These are phyloP conservation scores for Whalleya microplaca DNA, from an alignment of 2,329 filamentous ascomycete genomes.

Conservation along the genomic window DNA sequence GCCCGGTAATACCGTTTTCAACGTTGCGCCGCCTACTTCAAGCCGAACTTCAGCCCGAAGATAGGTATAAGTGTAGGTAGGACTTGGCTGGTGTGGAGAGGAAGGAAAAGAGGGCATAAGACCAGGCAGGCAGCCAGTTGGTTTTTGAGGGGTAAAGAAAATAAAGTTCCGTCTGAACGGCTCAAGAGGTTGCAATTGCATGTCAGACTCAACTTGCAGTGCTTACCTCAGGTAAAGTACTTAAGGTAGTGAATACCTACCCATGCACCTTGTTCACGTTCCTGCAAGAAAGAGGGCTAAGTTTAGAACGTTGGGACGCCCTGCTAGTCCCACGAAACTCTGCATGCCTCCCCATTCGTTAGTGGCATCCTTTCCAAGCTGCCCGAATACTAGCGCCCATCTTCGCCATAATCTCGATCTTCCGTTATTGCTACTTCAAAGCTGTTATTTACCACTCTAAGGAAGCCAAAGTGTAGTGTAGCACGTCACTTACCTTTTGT, in stretches of 20 bases:
- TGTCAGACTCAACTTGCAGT: slow-evolving; percentile 4
- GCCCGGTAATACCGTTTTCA: no score
- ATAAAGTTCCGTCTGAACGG: slow-evolving; percentile 13
- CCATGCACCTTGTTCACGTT: slow-evolving; percentile 23
- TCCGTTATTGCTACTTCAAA: not conserved
- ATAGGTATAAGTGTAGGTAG: no score
- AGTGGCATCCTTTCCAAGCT: slow-evolving; percentile 7
- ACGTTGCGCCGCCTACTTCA: no score
- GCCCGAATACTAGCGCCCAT: slow-evolving; percentile 3
- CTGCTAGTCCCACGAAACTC: not conserved
- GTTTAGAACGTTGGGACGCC: slow-evolving; percentile 16
- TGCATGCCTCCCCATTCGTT: not conserved
- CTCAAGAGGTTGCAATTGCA: slow-evolving; percentile 5
- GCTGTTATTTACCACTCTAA: not conserved
- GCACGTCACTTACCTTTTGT: not conserved
- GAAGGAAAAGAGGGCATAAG: no score
- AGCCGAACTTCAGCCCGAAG: no score
- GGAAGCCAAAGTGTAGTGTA: not conserved
- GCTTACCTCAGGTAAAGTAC: no score
- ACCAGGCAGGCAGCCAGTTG: not conserved
- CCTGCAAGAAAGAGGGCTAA: slow-evolving; percentile 18
- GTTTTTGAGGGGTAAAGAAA: slow-evolving; percentile 1
- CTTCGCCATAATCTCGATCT: slow-evolving; percentile 1
- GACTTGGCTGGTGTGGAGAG: no score
- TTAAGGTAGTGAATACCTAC: no score